Evolutionary conservation across 768 basidiomycete genomes (phyloP).

Genomic region (Hericium alpestre): DNA sequence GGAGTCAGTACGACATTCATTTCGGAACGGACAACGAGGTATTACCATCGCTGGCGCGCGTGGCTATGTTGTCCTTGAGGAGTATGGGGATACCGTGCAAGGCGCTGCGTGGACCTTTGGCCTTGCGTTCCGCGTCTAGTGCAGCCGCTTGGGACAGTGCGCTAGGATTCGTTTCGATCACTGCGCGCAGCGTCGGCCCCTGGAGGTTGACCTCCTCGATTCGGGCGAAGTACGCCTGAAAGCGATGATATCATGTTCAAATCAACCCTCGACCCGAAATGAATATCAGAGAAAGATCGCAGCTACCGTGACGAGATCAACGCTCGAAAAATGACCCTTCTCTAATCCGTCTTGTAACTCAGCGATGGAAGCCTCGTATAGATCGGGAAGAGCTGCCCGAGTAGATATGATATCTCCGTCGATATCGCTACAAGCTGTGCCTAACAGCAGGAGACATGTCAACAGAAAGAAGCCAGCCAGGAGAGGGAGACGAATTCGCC

Average conservation of each 20-base stretch:
- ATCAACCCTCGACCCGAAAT: neutral
- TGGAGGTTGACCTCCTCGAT: conserved; percentile 34
- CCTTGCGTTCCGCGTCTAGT: conserved; percentile 19
- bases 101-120: conserved; percentile 17
- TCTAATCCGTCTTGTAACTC: conserved; percentile 30
- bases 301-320: conserved; percentile 29
- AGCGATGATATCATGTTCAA: neutral
- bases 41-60: conserved; percentile 19
- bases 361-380: conserved; percentile 29
- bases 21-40: conserved; percentile 31
- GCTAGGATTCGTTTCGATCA: conserved; percentile 29
- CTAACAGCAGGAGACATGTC: no score
- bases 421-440: no score
- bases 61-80: conserved; percentile 28
- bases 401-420: neutral
- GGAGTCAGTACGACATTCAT: conserved; percentile 36
- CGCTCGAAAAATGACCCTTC: conserved; percentile 27
- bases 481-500: no score
- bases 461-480: no score
- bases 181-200: conserved; percentile 27
- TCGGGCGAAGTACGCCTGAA: conserved; percentile 30
- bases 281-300: neutral
- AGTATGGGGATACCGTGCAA: conserved; percentile 27
- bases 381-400: conserved; percentile 22
- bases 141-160: conserved; percentile 25